These are phyloP conservation scores for Monosporascus sp. DNA, from an alignment of 2,329 filamentous ascomycete species.

Conservation along the genomic window DNA sequence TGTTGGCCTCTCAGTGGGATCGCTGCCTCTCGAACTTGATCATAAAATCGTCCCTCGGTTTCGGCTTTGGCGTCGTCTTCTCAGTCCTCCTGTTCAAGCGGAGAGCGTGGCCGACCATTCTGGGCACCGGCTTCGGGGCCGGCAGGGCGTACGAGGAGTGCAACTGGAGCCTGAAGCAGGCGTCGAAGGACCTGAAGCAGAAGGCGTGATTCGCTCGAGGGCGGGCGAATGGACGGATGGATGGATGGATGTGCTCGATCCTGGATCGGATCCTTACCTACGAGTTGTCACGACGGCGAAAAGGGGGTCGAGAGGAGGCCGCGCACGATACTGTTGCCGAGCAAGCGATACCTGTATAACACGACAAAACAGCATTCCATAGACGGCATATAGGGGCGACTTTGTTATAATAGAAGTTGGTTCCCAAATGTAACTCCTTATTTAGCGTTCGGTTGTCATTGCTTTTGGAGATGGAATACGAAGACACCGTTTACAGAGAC, in stretches of 20 bases:
- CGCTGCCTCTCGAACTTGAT: constrained; percentile 95
- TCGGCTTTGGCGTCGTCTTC: constrained; percentile 97
- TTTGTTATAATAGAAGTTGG: not conserved
- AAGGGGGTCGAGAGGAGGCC: not conserved
- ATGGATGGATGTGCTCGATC: not conserved
- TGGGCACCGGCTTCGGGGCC: constrained; percentile 90
- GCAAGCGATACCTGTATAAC: constrained; percentile 1
- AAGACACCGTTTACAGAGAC: not conserved
- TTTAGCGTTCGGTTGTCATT: not conserved
- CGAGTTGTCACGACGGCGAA: too few relatives aligned
- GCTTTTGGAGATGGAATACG: not conserved
- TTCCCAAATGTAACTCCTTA: not conserved
- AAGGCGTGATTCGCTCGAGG: constrained; percentile 29
- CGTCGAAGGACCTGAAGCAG: constrained; percentile 53
- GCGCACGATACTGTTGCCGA: not conserved
- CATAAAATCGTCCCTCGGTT: constrained; percentile 92
- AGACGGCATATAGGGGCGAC: not conserved
- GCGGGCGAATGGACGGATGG: not conserved
- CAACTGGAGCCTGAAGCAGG: constrained; percentile 70
- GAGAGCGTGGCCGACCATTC: constrained; percentile 93
- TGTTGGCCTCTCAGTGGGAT: constrained; percentile 68
- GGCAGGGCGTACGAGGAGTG: constrained; percentile 98
- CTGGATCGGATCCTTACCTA: too few relatives aligned
- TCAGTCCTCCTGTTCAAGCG: constrained; percentile 97
- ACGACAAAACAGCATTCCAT: not conserved